Base-by-base conservation (phyloP, 371 early-diverging fungal species). In the Mortierella sp. region DNA sequence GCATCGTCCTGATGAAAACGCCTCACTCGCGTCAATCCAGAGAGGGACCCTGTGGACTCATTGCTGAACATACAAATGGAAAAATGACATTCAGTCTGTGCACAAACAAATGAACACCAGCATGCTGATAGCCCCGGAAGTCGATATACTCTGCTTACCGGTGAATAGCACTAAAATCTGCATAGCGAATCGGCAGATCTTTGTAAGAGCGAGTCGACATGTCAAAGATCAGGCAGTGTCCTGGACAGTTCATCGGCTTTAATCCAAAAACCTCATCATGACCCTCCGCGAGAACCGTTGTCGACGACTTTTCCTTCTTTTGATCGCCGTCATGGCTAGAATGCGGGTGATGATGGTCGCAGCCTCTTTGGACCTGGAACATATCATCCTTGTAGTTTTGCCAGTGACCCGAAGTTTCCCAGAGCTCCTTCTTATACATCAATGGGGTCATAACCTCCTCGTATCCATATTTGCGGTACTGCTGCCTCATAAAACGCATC, bases 221-320 rank as follows among this genome's bases (percentile, higher is more conserved):
- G 60, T 89, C 90, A 79, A 95, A 99, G 53, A 99, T 87, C 55
- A 99, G 67, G 79, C 98, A 98, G 70, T 99, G 99, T 8, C 96
- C 97, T 32, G 99, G 99, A 61, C 99, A 99, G 76, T 99, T 99
- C 99, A 99, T 99, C 11, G 99, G 98, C 71, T 99, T 99, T 39
- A 99, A 82, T 6, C 94, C 98, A 70, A 87, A 89, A 2, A 87
- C 73, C 42, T 85, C 89, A 46, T 93, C 88, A 34, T 84, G 84
- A 9, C 80, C 80, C 54, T 70, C 60, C 8, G 43, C 50, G 28
- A 50, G 26, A 23, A 78, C 26, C 58, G 75, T 26, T 50, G 55
- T 27, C 12, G 63, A 27, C 58, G 32, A 17, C n/a, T 49, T 51
- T 23, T 26, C 30, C 8, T 47, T 50, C 19, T 43, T 46, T 4